Conservation (phyloP, 768 basidiomycete species). For the Melanogaster broomeanus region DNA sequence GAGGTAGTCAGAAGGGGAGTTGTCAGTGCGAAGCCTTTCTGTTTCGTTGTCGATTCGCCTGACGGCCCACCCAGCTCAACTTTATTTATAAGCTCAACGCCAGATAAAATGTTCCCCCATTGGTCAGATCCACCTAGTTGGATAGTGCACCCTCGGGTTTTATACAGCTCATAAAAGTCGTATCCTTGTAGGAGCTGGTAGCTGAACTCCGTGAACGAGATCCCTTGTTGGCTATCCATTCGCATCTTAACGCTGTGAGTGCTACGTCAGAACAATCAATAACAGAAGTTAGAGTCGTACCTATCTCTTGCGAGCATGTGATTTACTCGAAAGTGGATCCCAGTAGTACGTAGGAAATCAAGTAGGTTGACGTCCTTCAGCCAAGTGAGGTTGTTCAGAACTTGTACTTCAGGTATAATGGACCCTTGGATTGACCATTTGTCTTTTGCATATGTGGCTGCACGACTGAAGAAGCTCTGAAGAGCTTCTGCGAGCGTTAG, state of each 20-base stretch:
- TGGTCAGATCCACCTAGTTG: constrained; percentile 98
- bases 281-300: constrained; percentile 40
- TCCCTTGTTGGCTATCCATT: constrained; percentile 75
- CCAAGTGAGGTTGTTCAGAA: constrained; percentile 80
- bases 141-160: constrained; percentile 66
- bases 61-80: constrained; percentile 11
- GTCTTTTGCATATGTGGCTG: constrained; percentile 58
- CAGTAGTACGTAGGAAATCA: constrained; percentile 82
- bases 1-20: constrained; percentile 93
- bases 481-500: constrained; percentile 61
- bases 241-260: constrained; percentile 74
- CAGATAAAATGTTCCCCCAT: constrained; percentile 97
- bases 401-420: constrained; percentile 31
- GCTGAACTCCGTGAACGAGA: constrained; percentile 98
- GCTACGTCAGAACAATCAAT: constrained; percentile 7
- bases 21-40: constrained; percentile 77
- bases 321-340: constrained; percentile 79
- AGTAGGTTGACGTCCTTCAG: constrained; percentile 70
- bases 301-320: constrained; percentile 91
- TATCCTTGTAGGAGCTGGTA: constrained; percentile 98
- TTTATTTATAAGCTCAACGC: constrained; percentile 85
- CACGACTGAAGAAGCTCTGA: constrained; percentile 70
- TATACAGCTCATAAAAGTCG: constrained; percentile 83
- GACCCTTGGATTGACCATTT: constrained; percentile 16
- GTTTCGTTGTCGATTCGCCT: constrained; percentile 11